Evolutionary conservation across 2,329 filamentous ascomycete genomes (phyloP), one percentile per base, ranked within the genome.

Genomic region (Colletotrichum limetticola): DNA sequence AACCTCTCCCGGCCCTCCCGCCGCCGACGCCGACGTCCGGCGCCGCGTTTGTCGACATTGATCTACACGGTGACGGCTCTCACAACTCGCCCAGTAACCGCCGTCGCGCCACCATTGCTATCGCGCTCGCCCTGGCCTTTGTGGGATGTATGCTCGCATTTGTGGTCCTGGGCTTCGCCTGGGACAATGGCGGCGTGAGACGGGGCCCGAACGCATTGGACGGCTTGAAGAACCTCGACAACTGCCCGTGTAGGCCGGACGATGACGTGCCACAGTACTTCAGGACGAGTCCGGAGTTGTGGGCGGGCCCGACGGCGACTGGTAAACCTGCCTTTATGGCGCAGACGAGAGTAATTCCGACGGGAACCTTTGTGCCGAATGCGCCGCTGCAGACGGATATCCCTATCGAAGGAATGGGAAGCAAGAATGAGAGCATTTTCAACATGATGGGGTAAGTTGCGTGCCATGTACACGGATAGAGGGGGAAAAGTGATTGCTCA

Each of bases 271-370:
- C 91, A 28, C 88, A 91, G 78, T 90, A 92, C 79, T 92, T 91
- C 77, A 88, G 91, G 79, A 92, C 90, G 0, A 85, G 83, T 28
- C 89, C 90, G 4, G 85, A 91, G 79, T 80, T 91, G 57, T 91
- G 86, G 85, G 82, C 86, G 80, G 92, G 92, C 1, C 92, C 92
- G 49, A 94, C 91, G 5, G 86, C 91, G n/a, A 95, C 93, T 1
- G 93, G 93, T 16, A 84, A 83, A 68, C 86, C 92, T 30, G 90
- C 93, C 1, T 94, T 94, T 79, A 83, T 95, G 70, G 93, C 92
- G 1, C 89, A 94, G 82, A 94, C 90, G 7, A 91, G 92, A 75
- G 88, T 89, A 1, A 91, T 93, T 52, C 92, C 93, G 75, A 86
- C 90, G 9, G 88, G 83, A 2, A 87, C 90, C 5, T 94, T 91